Evolutionary conservation across 2,329 filamentous ascomycete genomes (phyloP), one percentile per base, ranked within the genome.

Genomic region (Fusarium sarcochroum): DNA sequence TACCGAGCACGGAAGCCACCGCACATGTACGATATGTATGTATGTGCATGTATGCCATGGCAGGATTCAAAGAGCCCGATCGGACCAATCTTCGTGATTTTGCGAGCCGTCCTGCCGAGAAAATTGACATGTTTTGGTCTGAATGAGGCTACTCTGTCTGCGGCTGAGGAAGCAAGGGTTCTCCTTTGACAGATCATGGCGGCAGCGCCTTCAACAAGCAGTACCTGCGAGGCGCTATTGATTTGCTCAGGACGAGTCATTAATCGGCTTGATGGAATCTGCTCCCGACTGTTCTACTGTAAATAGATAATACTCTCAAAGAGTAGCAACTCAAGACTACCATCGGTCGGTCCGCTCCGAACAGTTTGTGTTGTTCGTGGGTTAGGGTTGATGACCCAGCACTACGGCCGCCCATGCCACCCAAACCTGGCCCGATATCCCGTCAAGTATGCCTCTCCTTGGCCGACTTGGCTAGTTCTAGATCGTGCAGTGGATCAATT

Each of bases 371-470:
- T 41, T 11, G n/a, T 45, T 30, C 48, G 47, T 65, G 62, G 62
- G 62, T 65, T 53, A 65, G 62, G 60, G 62, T 65, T 65, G 15
- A 65, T 30, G 21, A 48, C 42, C 60, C 60, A 65, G 21, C 20
- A n/a, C 41, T 38, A 34, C 21, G 41, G 53, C 53, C 15, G n/a
- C 35, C 53, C 52, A 53, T 44, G 47, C 21, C 46, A 41, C 53
- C 42, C 42, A 65, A 48, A 25, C 23, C 47, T 65, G 62, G 60
- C 42, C 62, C 62, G 61, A 65, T 60, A 60, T 54, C 54, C 62
- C 60, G 62, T 49, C 32, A 40, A 44, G 41, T 35, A 27, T 49
- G 23, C 37, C 42, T 53, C 35, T 58, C 44, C 49, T 63, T 38
- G 30, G 25, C 55, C 50, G 17, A 1, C 55, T 63, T 63, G 57